These are phyloP conservation scores for Lactarius evosmus DNA, from an alignment of 768 basidiomycete genomes.

Conservation along the genomic window DNA sequence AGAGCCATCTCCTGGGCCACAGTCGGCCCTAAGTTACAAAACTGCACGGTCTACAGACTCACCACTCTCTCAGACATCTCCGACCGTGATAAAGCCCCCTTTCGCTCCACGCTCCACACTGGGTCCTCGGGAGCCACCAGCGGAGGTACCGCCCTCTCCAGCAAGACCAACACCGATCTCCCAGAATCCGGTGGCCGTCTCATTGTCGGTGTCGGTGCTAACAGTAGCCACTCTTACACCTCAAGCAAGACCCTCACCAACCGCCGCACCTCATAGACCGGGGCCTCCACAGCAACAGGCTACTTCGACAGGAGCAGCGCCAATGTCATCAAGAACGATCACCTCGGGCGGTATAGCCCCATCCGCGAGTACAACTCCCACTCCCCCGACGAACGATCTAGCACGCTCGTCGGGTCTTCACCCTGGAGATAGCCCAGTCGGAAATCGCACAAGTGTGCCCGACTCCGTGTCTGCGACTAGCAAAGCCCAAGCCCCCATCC, in stretches of 20 bases:
- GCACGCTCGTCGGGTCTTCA: not conserved
- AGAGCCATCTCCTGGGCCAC: not conserved
- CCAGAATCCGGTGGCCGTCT: not conserved
- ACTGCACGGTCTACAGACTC: not conserved
- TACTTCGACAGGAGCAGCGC: not conserved
- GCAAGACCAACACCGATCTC: not conserved
- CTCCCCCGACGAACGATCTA: not conserved
- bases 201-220: not conserved
- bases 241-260: not conserved
- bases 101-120: not conserved
- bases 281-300: not conserved
- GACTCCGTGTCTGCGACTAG: not conserved
- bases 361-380: not conserved
- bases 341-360: not conserved
- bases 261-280: not conserved
- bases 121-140: not conserved
- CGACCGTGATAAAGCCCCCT: not conserved
- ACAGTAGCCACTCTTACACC: not conserved
- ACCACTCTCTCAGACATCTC: not conserved
- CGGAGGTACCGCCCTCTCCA: not conserved
- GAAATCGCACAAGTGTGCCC: not conserved
- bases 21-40: not conserved
- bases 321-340: not conserved
- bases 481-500: not conserved
- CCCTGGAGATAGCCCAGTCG: not conserved